Evolutionary conservation across 2,329 filamentous ascomycete species (phyloP).

Genomic region (Penicillium glabrum): DNA sequence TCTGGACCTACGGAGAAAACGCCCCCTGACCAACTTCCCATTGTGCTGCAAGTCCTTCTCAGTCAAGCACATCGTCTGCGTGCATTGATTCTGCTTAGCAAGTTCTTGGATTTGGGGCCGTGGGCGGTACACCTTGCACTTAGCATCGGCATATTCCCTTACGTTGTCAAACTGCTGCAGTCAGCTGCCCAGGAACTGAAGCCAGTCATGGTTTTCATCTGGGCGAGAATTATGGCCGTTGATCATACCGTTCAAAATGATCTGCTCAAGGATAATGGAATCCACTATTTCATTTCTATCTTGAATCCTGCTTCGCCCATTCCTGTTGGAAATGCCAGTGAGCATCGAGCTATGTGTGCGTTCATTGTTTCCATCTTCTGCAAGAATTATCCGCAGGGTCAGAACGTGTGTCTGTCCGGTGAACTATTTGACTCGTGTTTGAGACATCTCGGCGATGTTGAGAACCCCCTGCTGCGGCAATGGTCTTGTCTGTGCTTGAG

Average conservation of each 20-base stretch:
- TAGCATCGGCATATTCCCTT: conserved; percentile 97
- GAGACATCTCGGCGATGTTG: conserved; percentile 76
- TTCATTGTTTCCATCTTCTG: conserved; percentile 98
- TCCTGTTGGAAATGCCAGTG: conserved; percentile 81
- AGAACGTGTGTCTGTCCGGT: conserved; percentile 84
- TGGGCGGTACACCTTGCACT: conserved; percentile 98
- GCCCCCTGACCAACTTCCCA: conserved; percentile 89
- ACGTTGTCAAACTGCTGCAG: conserved; percentile 94
- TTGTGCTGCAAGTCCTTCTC: conserved; percentile 90
- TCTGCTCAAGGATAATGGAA: conserved; percentile 93
- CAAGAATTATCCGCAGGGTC: conserved; percentile 88
- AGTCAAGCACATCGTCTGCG: conserved; percentile 93
- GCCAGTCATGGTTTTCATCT: conserved; percentile 99
- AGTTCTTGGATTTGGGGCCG: conserved; percentile 90
- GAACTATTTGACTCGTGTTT: conserved; percentile 90
- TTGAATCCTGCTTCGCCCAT: conserved; percentile 81
- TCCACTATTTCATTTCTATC: conserved; percentile 93
- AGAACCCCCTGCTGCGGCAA: conserved; percentile 85
- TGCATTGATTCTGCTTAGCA: conserved; percentile 85
- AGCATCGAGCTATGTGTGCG: conserved; percentile 98
- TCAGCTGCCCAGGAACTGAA: conserved; percentile 93
- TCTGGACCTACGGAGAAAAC: conserved; percentile 81
- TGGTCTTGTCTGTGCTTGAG: conserved; percentile 96
- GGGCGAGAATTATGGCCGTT: conserved; percentile 92
- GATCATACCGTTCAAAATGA: conserved; percentile 93